A percentile compares a stretch with the other conserved stretches of the same genome.
Evolutionary conservation across 371 early-diverging fungal genomes (phyloP).

Genomic region (Syncephalastrum racemosum): DNA sequence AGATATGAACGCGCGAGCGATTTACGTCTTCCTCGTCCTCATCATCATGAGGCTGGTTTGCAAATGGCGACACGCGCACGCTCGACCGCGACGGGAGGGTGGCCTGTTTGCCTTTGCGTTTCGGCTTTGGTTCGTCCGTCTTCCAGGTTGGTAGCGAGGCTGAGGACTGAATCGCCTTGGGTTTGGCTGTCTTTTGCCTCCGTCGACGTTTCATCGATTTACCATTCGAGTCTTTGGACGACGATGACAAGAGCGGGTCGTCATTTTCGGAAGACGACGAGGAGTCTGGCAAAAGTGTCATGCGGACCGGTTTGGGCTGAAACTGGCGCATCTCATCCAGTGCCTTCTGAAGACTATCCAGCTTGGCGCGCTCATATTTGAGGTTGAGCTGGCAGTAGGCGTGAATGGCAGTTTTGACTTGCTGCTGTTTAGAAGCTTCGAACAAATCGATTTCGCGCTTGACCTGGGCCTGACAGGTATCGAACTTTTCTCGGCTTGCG

Average conservation of each 20-base stretch:
- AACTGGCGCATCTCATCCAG: slow-evolving; percentile 42
- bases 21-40: too few species aligned
- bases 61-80: slow-evolving; percentile 18
- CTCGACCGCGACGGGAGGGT: slow-evolving; percentile 7
- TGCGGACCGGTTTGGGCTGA: slow-evolving; percentile 12
- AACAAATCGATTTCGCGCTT: slow-evolving; percentile 54
- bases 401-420: slow-evolving; percentile 43
- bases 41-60: slow-evolving; percentile 4
- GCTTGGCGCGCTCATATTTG: slow-evolving; percentile 49
- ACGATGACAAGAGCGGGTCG: slow-evolving; percentile 8
- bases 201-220: slow-evolving; percentile 12
- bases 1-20: slow-evolving; percentile 20
- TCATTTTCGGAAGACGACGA: slow-evolving; percentile 15
- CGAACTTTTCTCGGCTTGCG: slow-evolving; percentile 36
- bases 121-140: slow-evolving; percentile 13
- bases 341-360: slow-evolving; percentile 50
- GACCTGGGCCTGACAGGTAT: slow-evolving; percentile 45
- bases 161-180: slow-evolving; percentile 33
- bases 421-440: slow-evolving; percentile 51
- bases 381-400: slow-evolving; percentile 50
- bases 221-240: slow-evolving; percentile 10
- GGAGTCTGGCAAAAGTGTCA: slow-evolving; percentile 5
- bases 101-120: background rate
- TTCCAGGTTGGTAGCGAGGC: slow-evolving; percentile 46
- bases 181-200: slow-evolving; percentile 26